These are phyloP conservation scores for Amanita molliuscula DNA, from an alignment of 768 basidiomycete species.

Conservation along the genomic window DNA sequence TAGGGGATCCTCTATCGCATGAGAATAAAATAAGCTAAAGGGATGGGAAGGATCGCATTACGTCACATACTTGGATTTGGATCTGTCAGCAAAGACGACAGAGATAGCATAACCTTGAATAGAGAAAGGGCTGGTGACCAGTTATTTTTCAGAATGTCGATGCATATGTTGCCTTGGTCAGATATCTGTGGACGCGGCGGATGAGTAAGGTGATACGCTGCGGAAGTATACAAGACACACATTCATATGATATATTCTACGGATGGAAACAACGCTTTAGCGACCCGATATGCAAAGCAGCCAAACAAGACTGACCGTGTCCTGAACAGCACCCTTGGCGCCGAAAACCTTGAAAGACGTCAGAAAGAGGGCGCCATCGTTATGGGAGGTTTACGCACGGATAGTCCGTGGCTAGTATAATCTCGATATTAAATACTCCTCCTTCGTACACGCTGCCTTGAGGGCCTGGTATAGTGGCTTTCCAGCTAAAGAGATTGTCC, in stretches of 20 bases:
- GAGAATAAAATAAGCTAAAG: slow-evolving; percentile 3
- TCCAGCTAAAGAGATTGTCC: slow-evolving; percentile 64
- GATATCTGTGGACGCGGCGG: slow-evolving; percentile 35
- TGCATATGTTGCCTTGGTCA: slow-evolving; percentile 69
- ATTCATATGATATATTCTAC: slow-evolving; percentile 85
- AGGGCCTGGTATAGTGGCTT: slow-evolving; percentile 71
- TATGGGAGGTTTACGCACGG: slow-evolving; percentile 42
- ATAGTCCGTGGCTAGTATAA: slow-evolving; percentile 62
- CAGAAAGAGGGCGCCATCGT: slow-evolving; percentile 4
- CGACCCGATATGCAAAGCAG: not conserved
- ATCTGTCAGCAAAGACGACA: slow-evolving; percentile 87
- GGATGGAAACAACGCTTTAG: not conserved
- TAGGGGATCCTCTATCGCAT: slow-evolving; percentile 51
- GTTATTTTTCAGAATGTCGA: slow-evolving; percentile 86
- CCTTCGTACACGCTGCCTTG: slow-evolving; percentile 78
- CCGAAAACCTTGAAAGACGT: slow-evolving; percentile 48
- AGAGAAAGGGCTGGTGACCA: slow-evolving; percentile 93
- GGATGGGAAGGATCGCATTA: not conserved
- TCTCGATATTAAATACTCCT: slow-evolving; percentile 61
- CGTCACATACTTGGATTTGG: slow-evolving; percentile 76
- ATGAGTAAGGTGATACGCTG: slow-evolving; percentile 1
- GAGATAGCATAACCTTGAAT: slow-evolving; percentile 89
- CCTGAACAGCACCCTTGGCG: slow-evolving; percentile 66
- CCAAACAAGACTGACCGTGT: slow-evolving; percentile 40
- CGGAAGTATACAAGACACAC: slow-evolving; percentile 18